Base-by-base conservation (phyloP, 2,329 filamentous ascomycete genomes). In the Teratosphaeria viscida region DNA sequence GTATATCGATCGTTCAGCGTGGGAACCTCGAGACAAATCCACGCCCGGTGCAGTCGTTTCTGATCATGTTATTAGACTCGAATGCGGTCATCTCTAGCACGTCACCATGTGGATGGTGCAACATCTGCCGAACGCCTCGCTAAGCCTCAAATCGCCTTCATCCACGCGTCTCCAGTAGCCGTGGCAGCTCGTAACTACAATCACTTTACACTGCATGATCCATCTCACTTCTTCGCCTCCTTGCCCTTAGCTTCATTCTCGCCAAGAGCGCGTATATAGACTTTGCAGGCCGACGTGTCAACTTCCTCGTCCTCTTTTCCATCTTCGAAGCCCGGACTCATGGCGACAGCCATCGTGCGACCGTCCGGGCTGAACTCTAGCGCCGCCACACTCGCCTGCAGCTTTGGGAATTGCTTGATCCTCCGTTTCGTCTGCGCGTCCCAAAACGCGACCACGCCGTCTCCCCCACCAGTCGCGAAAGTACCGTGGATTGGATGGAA, bases 371-470 rank as follows among this genome's bases (percentile, higher is more conserved):
- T 90, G 72, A 96, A 96, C 1, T 83, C 83, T 62, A 95, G 76
- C 0, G 87, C 86, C 10, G 89, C 86, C 7, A 96, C 84, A 68
- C 86, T 90, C 52, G 90, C 85, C 16, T 86, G 82, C 60, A 92
- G 90, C 70, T 89, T 88, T 68, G 91, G 89, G 73, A 96, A 96
- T 72, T 95, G 89, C 71, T 90, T 84, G 73, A 96, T 89, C 72
- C 92, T 84, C 68, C 91, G 82, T 83, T 96, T 96, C 59, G 89
- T 89, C 67, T 91, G 86, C 10, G 89, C 91, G 72, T 96, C 92
- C 92, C 92, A 96, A 52, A 96, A 77, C 5, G 90, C 89, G n/a
- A 96, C 90, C 8, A 92, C 89, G 39, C 90, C 90, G 71, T 96
- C 92, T 34, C 91, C 92, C 53, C 92, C 92, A 32, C 90, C 92